A percentile compares a stretch with the other conserved stretches of the same genome.
These are phyloP conservation scores for Phlegmacium glaucopus DNA, from an alignment of 768 basidiomycete species.

Conservation along the genomic window DNA sequence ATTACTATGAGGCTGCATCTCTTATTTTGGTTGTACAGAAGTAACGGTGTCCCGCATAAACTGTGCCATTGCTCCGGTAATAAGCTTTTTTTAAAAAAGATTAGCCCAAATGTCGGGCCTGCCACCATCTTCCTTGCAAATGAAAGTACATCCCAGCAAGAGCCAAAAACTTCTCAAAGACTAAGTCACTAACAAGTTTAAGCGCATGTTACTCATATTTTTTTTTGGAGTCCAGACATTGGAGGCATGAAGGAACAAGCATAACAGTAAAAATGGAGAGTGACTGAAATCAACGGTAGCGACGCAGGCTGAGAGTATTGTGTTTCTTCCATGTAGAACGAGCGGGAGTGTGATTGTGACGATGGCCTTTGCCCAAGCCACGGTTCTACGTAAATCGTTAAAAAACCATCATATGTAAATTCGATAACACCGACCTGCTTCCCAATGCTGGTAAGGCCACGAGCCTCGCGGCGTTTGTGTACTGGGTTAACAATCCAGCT, in stretches of 20 bases:
- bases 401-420: constrained; percentile 2
- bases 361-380: constrained; percentile 93
- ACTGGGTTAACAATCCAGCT: constrained; percentile 99
- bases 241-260: constrained; percentile 18
- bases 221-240: constrained; percentile 20
- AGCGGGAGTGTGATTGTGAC: constrained; percentile 89
- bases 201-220: not conserved
- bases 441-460: constrained; percentile 95
- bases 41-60: no score
- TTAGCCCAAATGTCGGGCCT: no score
- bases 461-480: constrained; percentile 97
- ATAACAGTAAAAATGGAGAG: constrained; percentile 19
- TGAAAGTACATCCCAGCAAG: no score
- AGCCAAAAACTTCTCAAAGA: no score
- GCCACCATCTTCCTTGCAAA: no score
- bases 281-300: constrained; percentile 66
- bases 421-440: constrained; percentile 68
- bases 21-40: no score
- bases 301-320: constrained; percentile 94
- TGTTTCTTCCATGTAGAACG: constrained; percentile 95
- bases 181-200: no score
- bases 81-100: no score
- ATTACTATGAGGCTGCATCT: no score
- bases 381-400: constrained; percentile 64
- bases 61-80: no score